Evolutionary conservation across 257 asterid genomes (phyloP), one percentile per base, ranked within the genome.

Genomic region (Scutellaria baicalensis): DNA sequence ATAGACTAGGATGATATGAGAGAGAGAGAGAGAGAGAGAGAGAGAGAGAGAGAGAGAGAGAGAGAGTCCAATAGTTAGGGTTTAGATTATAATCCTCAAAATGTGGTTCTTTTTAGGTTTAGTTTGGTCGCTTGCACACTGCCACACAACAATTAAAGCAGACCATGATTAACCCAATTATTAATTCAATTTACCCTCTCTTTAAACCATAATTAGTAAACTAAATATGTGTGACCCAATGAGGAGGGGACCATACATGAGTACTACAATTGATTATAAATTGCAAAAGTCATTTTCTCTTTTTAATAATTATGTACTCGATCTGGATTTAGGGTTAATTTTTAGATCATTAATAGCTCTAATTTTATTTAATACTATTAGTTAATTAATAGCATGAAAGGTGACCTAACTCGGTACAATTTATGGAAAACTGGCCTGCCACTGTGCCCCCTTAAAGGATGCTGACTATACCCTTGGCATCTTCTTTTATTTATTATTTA

Each of bases 121-220:
- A 47, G 83, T 81, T 81, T 78, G 86, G 86, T 81, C 73, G 79
- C 81, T 72, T 35, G 59, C 75, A 68, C 77, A 52, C 82, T 70
- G 63, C 78, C 72, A 62, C 75, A 59, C 54, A 43, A 44, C 67
- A 23, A 56, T 42, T 48, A 13, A 45, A 48, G 36, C 55, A 66
- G 36, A 31, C 72, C 80, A 66, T 58, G 59, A 21, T 18, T 54
- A 38, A 79, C 31, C 40, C 31, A 50, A 14, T 20, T 62, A 63
- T 35, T 71, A 60, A 60, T 60, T 39, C 50, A 45, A 23, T 44
- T 70, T 23, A 43, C 6, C 68, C 59, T 64, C 31, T 58, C 20
- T 72, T 61, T 45, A 69, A 66, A 18, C 44, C 60, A 18, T 6
- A 45, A 69, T 66, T 62, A 72, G 63, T 80, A 73, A 68, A 61